Base-by-base conservation (phyloP, 208 protist species). In the Herpetomonas tarakana region DNA sequence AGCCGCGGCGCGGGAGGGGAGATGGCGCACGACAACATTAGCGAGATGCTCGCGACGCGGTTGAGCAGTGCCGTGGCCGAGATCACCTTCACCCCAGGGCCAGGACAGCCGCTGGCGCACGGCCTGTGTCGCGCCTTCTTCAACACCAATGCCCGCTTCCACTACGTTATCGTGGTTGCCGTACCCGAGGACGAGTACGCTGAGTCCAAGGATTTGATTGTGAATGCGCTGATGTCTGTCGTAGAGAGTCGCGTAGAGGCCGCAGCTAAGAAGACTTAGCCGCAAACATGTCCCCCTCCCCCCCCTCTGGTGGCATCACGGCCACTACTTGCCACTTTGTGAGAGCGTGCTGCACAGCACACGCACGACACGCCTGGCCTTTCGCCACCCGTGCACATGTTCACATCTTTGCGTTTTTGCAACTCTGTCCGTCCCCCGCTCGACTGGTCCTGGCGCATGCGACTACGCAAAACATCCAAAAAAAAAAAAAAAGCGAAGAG, bases 61-160 rank as follows among this genome's bases (percentile, higher is more conserved):
- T 63, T 88, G 4, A 60, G 71, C 29, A 81, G 79, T 59, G 84
- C 84, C 1, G 78, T 88, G 31, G 84, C 80, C 16, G 84, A 91
- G 35, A 71, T 91, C 29, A 84, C 84, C 3, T 91, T 91, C 69
- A 85, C 76, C 1, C 76, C 81, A 9, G 68, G 51, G 0, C 69
- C 71, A 2, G 79, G 77, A 0, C 80, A 81, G 58, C 65, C 81
- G 9, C 64, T 90, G 35, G 86, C 83, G 2, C 86, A 79, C 47
- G 82, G 86, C 7, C 55, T 90, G 9, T 93, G 86, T 49, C 77
- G 86, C 22, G 86, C 83, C 24, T 93, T 93, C 50, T 93, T 83
- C 75, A 89, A 88, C 69, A 74, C 76, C 4, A 90, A 88, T 47
- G 53, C 71, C 24, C 74, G 78, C 24, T 89, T 90, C 47, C 86